phyloP scores from a whole-genome alignment of 768 basidiomycete genomes.

The Rhodotorula diobovata region DNA sequence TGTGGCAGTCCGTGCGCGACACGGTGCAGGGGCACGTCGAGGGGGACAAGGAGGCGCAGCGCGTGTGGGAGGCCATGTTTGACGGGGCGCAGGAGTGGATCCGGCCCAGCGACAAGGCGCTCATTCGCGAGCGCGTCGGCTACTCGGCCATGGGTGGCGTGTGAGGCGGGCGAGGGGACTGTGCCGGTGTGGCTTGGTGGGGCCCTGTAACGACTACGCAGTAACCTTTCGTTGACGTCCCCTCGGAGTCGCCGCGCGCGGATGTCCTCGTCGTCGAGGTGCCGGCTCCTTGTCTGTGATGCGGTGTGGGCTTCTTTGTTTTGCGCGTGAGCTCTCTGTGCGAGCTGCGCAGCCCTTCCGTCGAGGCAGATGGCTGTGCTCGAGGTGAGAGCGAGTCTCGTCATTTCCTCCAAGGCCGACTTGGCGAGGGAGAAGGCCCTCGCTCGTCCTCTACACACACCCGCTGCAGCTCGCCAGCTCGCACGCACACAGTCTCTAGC shows the following conservation, averaged over 20 bases:
- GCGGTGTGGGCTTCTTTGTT: too few relatives aligned
- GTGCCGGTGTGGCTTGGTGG: background rate
- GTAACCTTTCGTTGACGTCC: too few relatives aligned
- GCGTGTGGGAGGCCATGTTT: conserved; percentile 85
- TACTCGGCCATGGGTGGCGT: conserved; percentile 81
- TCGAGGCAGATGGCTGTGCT: too few relatives aligned
- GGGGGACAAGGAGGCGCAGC: conserved; percentile 54
- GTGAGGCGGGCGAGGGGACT: background rate
- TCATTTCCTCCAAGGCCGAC: too few relatives aligned
- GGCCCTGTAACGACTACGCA: background rate
- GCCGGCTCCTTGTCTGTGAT: too few relatives aligned
- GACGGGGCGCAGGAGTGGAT: conserved; percentile 72
- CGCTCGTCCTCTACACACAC: too few relatives aligned
- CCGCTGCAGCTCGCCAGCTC: background rate
- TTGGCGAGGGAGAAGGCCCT: too few relatives aligned
- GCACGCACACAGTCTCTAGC: background rate
- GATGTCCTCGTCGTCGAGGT: too few relatives aligned
- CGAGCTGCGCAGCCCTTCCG: too few relatives aligned
- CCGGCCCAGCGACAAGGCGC: conserved; percentile 80
- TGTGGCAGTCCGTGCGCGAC: conserved; percentile 67
- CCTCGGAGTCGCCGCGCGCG: too few relatives aligned
- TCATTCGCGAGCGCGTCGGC: conserved; percentile 81
- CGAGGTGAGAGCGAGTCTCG: too few relatives aligned
- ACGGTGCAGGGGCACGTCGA: conserved; percentile 58
- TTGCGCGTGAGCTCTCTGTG: too few relatives aligned